Base-by-base conservation (phyloP, 1,284 basidiomycete species). In the Cystobasidium sp. region DNA sequence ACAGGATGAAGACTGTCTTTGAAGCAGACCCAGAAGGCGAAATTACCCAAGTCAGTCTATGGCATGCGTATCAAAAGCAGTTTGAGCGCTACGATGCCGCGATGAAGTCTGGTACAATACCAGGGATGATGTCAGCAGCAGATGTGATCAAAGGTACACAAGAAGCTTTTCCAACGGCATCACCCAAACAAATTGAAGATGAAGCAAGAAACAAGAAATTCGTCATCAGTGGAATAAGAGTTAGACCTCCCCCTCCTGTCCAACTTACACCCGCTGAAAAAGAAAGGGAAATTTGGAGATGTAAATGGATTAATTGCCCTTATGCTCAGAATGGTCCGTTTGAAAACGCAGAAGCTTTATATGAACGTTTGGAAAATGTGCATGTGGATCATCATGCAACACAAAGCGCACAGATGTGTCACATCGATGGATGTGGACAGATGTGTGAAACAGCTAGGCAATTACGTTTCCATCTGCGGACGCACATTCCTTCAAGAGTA, bases 81-180 rank as follows among this genome's bases (percentile, higher is more conserved):
- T 83, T 83, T 56, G 77, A 78, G n/a, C 69, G 75, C 7, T 69
- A 70, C 43, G 72, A 78, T 31, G 52, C 72, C 12, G 41, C 61
- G 16, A 69, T 74, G 52, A 55, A 85, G 84, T 0, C 91, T 91
- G 79, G 83, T 85, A 12, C 87, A 86, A 0, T 86, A 84, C 77
- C 86, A 73, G 86, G 86, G 8, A 84, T 91, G 65, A 87, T 91
- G 20, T 88, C 88, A 1, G 92, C 93, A 0, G 90, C 91, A 2
- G 93, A 94, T 58, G 90, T 94, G 58, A 95, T 95, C 80, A 92
- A 93, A 80, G 90, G 90, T 75, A 90, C 93, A 68, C 90, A 87
- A 68, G 83, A 87, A 18, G 88, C 92, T 22, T 94, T 92, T 77
- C 88, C 91, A 8, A 85, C 88, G 68, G 91, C 92, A 0, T 87